Conservation (phyloP, 805 yeast species). For the Zygoascus ofunaensis region DNA sequence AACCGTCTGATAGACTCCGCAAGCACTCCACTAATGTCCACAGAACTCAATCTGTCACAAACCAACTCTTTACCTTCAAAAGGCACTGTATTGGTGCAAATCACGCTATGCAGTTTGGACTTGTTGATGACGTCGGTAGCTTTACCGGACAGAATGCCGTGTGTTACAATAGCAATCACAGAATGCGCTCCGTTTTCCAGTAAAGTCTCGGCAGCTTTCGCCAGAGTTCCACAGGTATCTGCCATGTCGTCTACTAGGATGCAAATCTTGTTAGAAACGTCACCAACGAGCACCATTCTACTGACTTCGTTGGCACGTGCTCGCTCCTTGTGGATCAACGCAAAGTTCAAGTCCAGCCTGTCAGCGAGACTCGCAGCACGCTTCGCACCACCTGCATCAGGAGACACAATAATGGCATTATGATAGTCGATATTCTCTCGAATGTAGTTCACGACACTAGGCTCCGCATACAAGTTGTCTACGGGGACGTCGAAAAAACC, state of each 20-base stretch:
- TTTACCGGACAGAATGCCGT: slow-evolving; percentile 84
- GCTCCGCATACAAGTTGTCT: slow-evolving; percentile 94
- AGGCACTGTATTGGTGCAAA: slow-evolving; percentile 93
- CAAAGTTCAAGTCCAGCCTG: slow-evolving; percentile 83
- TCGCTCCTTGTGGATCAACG: slow-evolving; percentile 94
- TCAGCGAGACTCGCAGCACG: slow-evolving; percentile 97
- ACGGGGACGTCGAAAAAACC: slow-evolving; percentile 96
- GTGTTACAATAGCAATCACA: slow-evolving; percentile 93
- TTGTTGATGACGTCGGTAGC: slow-evolving; percentile 70
- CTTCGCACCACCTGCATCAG: slow-evolving; percentile 99
- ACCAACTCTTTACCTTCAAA: slow-evolving; percentile 51
- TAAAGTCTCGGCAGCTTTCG: slow-evolving; percentile 87
- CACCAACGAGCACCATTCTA: slow-evolving; percentile 96
- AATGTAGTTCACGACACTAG: slow-evolving; percentile 78
- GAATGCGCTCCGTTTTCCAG: slow-evolving; percentile 71
- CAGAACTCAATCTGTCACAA: slow-evolving; percentile 61
- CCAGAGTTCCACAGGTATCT: slow-evolving; percentile 95
- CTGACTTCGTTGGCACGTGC: slow-evolving; percentile 94
- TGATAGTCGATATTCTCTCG: slow-evolving; percentile 48
- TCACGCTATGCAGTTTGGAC: slow-evolving; percentile 61
- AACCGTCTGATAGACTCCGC: slow-evolving; percentile 93
- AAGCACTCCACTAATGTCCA: slow-evolving; percentile 78
- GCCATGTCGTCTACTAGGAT: slow-evolving; percentile 96
- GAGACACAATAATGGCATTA: slow-evolving; percentile 77
- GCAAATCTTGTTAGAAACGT: slow-evolving; percentile 77